Evolutionary conservation across 805 yeast genomes (phyloP).

Genomic region (Spathaspora boniae): DNA sequence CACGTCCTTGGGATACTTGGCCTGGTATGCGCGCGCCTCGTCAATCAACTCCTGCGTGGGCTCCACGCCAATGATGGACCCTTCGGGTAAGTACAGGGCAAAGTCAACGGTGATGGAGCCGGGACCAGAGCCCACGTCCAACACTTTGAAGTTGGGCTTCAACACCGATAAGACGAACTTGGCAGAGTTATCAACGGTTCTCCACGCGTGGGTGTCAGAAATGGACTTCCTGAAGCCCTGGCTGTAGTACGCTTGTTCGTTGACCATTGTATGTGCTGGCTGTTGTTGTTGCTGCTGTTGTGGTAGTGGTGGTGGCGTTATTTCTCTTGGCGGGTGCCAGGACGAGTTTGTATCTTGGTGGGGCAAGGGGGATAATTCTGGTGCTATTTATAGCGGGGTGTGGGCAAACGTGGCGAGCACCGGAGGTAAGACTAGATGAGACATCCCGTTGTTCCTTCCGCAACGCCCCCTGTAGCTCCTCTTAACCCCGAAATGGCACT

Average conservation of each 20-base stretch:
- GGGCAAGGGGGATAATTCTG: no score
- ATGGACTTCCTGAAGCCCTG: conserved; percentile 19
- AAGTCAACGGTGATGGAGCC: conserved; percentile 37
- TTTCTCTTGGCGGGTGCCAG: no score
- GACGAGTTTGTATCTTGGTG: no score
- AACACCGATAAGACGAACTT: conserved; percentile 23
- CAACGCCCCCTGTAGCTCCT: no score
- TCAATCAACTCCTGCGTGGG: conserved; percentile 26
- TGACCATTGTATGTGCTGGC: no score
- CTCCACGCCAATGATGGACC: conserved; percentile 30
- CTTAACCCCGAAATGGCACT: no score
- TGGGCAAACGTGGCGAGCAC: no score
- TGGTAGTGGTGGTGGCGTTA: no score
- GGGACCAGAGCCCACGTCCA: conserved; percentile 45
- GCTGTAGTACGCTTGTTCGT: conserved; percentile 21
- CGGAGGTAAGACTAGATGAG: no score
- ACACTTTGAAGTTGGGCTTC: conserved; percentile 20
- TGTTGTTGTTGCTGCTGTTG: no score
- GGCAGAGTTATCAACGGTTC: conserved; percentile 28
- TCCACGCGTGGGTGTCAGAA: conserved; percentile 30
- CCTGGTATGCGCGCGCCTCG: conserved; percentile 15
- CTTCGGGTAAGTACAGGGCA: conserved; percentile 23
- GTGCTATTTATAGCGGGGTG: no score
- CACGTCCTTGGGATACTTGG: conserved; percentile 8
- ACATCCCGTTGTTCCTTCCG: no score